Base-by-base conservation (phyloP, 208 protist species). In the Phytomonas francai region DNA sequence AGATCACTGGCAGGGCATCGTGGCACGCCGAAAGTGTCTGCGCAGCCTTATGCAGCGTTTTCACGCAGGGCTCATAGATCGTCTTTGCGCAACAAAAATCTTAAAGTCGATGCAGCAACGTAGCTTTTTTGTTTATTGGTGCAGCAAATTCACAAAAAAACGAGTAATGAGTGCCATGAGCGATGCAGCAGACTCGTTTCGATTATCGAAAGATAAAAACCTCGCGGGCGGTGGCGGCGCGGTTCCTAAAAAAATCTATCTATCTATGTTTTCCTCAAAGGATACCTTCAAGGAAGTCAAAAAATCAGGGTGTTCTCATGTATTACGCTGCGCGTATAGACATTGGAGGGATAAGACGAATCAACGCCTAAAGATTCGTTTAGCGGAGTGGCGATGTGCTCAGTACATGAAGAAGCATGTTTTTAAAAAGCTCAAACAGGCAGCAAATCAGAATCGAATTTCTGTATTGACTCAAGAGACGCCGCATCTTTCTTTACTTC, bases 291-390 rank as follows among this genome's bases (percentile, higher is more conserved):
- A 54, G 25, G 45, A 54, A 54, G 45, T 6, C 19, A 22, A 54
- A 54, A 54, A 54, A 1, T 25, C 45, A 54, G 0, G 45, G 45
- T 25, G 45, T 25, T 54, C 45, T 7, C 19, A 54, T 25, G 19
- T 19, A 54, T 54, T 54, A 54, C 11, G 11, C 45, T 54, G 19
- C 19, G 45, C 19, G 45, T 54, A 25, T 19, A 25, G 45, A 25
- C 45, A 54, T 54, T 88, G 83, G 83, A 78, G 77, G 49, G 56
- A 36, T 31, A 65, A 70, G 57, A 84, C 77, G 51, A 77, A 83
- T 54, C 59, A 63, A 11, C 80, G 73, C 25, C 67, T 85, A 42
- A 77, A 80, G 68, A 31, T 36, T 12, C 72, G 67, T 34, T 66
- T 88, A 0, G 83, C 83, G 4, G 78, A 31, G 34, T 80, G 71